A percentile compares a stretch with the other conserved stretches of the same genome.
phyloP scores from a whole-genome alignment of 2,329 filamentous ascomycete genomes.

The Apiospora sp. region DNA sequence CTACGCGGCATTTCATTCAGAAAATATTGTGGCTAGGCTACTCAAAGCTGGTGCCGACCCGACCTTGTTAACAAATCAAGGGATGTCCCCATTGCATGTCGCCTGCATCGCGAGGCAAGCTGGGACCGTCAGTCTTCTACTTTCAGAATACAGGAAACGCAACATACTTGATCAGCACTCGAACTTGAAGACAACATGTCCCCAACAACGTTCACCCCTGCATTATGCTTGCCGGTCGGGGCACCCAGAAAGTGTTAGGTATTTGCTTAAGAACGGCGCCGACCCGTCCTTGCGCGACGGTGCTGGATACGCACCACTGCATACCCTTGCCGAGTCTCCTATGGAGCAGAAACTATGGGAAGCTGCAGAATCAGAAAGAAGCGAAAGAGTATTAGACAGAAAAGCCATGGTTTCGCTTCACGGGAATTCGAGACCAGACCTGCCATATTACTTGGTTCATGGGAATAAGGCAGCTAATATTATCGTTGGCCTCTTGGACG shows the following conservation, averaged over 20 bases:
- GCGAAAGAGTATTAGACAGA: not conserved
- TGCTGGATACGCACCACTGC: not conserved
- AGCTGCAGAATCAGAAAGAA: too few relatives aligned
- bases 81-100: conserved; percentile 8
- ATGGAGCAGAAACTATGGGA: not conserved
- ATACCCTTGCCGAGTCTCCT: not conserved
- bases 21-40: conserved; percentile 3
- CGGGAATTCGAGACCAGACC: not conserved
- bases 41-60: conserved; percentile 8
- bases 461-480: not conserved
- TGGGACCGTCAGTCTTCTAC: not conserved
- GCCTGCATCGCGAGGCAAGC: not conserved
- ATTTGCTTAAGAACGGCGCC: not conserved
- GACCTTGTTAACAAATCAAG: conserved; percentile 1
- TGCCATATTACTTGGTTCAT: not conserved
- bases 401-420: not conserved
- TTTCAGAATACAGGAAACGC: not conserved
- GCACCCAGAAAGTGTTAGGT: not conserved
- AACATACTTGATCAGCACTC: not conserved
- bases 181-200: not conserved
- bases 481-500: not conserved
- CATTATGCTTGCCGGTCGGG: conserved; percentile 18
- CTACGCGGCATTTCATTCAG: not conserved
- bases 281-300: not conserved
- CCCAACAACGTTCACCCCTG: not conserved